Percentiles rank a stretch among this genome's conserved stretches.
Evolutionary conservation across 108 stramenopile genomes (phyloP).

Genomic region (Cyclotella choctawhatcheeana): DNA sequence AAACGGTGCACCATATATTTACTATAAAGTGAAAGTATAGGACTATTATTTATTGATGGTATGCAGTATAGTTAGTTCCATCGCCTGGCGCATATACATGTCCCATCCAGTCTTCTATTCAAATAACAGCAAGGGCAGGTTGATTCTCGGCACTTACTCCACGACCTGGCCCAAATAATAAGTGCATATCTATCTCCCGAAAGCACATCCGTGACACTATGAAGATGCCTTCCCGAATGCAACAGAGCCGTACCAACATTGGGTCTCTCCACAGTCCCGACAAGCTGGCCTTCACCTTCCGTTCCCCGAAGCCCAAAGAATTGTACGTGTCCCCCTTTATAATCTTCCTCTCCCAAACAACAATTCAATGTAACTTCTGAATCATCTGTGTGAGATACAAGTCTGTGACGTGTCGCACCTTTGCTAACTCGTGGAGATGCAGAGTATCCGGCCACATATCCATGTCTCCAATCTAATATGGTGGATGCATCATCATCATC

Average conservation of each 20-base stretch:
- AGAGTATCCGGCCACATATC: constrained; percentile 81
- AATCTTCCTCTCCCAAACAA: constrained; percentile 69
- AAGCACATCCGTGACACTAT: constrained; percentile 74
- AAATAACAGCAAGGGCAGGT: constrained; percentile 86
- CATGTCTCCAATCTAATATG: constrained; percentile 80
- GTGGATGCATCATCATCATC: neutral
- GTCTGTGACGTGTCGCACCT: constrained; percentile 62
- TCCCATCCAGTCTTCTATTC: constrained; percentile 54
- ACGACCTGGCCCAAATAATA: constrained; percentile 80
- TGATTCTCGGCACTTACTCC: constrained; percentile 48
- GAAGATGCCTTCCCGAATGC: constrained; percentile 82
- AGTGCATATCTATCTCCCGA: constrained; percentile 79
- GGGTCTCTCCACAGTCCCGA: constrained; percentile 53
- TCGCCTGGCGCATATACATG: neutral
- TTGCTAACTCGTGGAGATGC: constrained; percentile 45
- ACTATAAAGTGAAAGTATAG: neutral
- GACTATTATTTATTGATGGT: neutral
- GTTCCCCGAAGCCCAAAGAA: constrained; percentile 81
- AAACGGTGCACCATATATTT: neutral
- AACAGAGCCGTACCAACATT: constrained; percentile 64
- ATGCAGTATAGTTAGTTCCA: constrained; percentile 17
- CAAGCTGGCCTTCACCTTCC: constrained; percentile 54
- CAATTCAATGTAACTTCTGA: constrained; percentile 85
- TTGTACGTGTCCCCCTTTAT: constrained; percentile 67
- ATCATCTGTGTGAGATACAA: constrained; percentile 87